Base-by-base conservation (phyloP, 768 basidiomycete species). In the Arthromyces matolae region DNA sequence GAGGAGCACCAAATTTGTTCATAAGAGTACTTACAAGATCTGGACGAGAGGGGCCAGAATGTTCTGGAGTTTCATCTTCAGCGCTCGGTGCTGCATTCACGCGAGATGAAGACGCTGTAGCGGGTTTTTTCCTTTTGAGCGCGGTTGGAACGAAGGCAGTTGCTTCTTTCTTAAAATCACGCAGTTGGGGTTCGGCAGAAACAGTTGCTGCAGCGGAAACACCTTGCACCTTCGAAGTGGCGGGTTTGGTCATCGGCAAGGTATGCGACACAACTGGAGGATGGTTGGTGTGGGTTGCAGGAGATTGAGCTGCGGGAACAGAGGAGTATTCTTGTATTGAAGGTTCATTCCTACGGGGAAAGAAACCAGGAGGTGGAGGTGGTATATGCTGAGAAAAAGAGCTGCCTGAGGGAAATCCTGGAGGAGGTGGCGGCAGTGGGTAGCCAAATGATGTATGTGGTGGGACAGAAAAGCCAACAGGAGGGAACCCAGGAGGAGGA, bases 91-190 rank as follows among this genome's bases (percentile, higher is more conserved):
- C 86, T 8, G 86, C 82, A 55, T 88, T 80, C 25, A 88, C 59
- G 52, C 70, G 77, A 4, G 72, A 62, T 18, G 69, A 50, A 5
- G 71, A 50, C 20, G 57, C 58, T 4, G 63, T 58, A 16, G 62
- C 63, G 29, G 68, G 66, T 50, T 77, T 85, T 66, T 87, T 93
- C 38, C 89, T 80, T 65, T 90, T 91, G 42, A 95, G 67, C 3
- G 86, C 74, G 2, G 84, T 63, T 3, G 96, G 96, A 4, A 97
- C 81, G 59, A 99, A 98, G 0, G 89, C 82, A 1, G 92, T 95
- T 8, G 89, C 87, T 64, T 99, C 96, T 66, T 92, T 93, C 71
- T 93, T 92, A 51, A 98, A 73, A 66, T 99, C 92, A 12, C 95
- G 87, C 42, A 99, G 67, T 61, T 92, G 77, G 4, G 96, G 92